Evolutionary conservation across 495 filamentous ascomycete genomes (phyloP), one percentile per base, ranked within the genome.

Genomic region (Staphylotrichum tortipilum): DNA sequence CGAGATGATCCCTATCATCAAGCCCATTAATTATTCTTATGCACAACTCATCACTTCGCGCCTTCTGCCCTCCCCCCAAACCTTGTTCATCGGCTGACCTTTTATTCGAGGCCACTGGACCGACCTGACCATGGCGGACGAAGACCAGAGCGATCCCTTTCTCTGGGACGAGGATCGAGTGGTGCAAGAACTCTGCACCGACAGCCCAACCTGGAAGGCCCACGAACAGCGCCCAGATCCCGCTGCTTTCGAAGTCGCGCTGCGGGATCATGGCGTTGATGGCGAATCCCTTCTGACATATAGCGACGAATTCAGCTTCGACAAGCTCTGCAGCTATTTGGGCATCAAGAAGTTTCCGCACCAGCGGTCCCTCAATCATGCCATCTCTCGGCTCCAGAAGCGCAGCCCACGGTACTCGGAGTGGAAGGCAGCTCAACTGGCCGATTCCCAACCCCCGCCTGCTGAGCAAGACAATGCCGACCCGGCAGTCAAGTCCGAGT

Each of bases 161-260:
- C 62, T 78, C 52, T 90, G 86, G 86, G 69, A 69, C 19, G 69
- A 82, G 19, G 81, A 87, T 18, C 71, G 79, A 29, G 76, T 89
- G 2, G 76, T 86, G 0, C 60, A 63, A 11, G 82, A 82, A 44
- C 64, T 91, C 4, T 88, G 85, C 65, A 69, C 75, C 23, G 33
- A 63, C 2, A 57, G 70, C 17, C 62, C 69, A 31, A 73, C 74
- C 15, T 78, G 71, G 72, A 47, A 62, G 15, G 47, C 63, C 23
- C 56, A 51, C 14, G 21, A 55, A 12, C 62, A 58, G 30, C 67
- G 79, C 7, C 82, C 81, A 17, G 69, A 84, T 35, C 63, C 69
- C 0, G 54, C 54, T 7, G 19, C 53, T 0, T 68, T 91, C 10
- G 80, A 78, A 56, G 58, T 54, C 11, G 60, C 63, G 10, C 66